Conservation (phyloP, 2,329 filamentous ascomycete species). For the Trichocomaceae sp. region DNA sequence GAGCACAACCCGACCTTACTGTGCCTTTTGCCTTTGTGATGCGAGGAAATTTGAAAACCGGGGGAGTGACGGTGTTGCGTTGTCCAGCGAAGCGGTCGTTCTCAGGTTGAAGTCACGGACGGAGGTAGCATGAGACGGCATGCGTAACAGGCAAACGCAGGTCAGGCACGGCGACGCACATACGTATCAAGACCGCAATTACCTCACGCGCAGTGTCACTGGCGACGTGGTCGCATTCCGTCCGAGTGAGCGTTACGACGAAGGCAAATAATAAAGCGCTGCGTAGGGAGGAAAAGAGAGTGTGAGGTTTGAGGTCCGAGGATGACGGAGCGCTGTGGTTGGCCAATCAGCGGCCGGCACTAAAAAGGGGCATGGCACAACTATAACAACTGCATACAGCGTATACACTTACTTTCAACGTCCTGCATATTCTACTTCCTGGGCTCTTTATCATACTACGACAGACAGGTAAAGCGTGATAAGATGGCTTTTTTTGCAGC, state of each 20-base stretch:
- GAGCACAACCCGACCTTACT: neutral
- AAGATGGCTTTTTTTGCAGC: too few species aligned
- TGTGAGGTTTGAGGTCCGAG: neutral
- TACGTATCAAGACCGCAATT: neutral
- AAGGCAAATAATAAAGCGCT: neutral
- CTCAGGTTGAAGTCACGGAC: neutral
- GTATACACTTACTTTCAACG: too few species aligned
- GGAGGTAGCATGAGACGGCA: neutral
- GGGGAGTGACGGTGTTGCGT: neutral
- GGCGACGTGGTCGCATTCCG: neutral
- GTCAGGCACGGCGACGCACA: neutral
- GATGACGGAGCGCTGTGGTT: neutral
- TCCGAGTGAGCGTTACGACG: neutral
- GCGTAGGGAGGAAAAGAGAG: constrained; percentile 1
- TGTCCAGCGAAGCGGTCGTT: neutral
- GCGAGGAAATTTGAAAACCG: neutral
- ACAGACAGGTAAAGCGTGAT: too few species aligned
- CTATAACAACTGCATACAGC: too few species aligned
- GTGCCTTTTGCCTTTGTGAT: neutral
- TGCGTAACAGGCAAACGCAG: neutral
- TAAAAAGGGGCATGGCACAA: neutral
- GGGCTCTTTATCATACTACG: too few species aligned
- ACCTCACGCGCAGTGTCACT: neutral
- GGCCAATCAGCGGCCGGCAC: neutral
- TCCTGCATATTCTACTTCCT: too few species aligned